phyloP scores from a whole-genome alignment of 176 grass and related monocot genomes.

The barley (Hordeum vulgare) region DNA sequence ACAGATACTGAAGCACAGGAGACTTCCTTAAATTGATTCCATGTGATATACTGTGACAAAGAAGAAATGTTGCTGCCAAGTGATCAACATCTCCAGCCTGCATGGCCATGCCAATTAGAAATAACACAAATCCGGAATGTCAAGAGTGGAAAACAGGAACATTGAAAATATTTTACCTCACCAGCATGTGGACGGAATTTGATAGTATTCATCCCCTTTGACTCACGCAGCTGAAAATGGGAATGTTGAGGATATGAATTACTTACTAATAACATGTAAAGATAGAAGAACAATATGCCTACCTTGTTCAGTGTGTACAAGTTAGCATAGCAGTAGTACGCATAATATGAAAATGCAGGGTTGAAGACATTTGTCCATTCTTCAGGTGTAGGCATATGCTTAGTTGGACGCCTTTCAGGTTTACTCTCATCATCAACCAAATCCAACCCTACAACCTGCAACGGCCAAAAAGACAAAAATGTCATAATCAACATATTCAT shows the following conservation, averaged over 20 bases:
- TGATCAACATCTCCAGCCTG: slow-evolving; percentile 95
- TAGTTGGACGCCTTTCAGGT: slow-evolving; percentile 94
- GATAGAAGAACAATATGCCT: background rate
- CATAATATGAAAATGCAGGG: slow-evolving; percentile 99
- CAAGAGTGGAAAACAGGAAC: background rate
- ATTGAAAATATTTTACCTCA: slow-evolving; percentile 52
- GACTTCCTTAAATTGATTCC: slow-evolving; percentile 95
- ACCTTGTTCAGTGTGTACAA: slow-evolving; percentile 95
- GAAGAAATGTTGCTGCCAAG: slow-evolving; percentile 87
- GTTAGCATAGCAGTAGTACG: slow-evolving; percentile 98
- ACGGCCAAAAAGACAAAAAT: background rate
- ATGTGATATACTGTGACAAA: slow-evolving; percentile 85
- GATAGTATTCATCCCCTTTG: slow-evolving; percentile 95
- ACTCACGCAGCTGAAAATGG: slow-evolving; percentile 80
- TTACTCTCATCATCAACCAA: slow-evolving; percentile 99
- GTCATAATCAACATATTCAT: background rate
- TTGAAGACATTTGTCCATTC: slow-evolving; percentile 99
- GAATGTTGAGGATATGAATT: slow-evolving; percentile 7
- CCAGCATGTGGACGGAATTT: slow-evolving; percentile 98
- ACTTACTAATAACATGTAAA: slow-evolving; percentile 13
- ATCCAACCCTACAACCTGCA: slow-evolving; percentile 91
- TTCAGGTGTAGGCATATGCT: slow-evolving; percentile 94
- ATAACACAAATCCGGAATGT: slow-evolving; percentile 11
- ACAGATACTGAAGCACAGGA: slow-evolving; percentile 95
- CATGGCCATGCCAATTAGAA: slow-evolving; percentile 18